Evolutionary conservation across 306 rosid species (phyloP).

Genomic region (Dryas octopetala): DNA sequence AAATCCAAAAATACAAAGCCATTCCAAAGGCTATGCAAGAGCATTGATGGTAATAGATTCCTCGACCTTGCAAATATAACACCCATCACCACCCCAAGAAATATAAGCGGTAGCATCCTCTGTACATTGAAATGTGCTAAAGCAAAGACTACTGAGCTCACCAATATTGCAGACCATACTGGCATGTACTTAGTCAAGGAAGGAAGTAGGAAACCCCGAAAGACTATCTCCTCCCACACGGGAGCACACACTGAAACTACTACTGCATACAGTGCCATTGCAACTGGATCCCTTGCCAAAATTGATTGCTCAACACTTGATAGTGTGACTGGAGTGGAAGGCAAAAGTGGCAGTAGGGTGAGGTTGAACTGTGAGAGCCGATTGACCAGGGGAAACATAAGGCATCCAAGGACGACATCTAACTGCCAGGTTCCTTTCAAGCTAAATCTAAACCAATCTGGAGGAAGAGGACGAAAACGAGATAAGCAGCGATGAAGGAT

Average conservation of each 20-base stretch:
- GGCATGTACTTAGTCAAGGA: conserved; percentile 96
- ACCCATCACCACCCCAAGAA: conserved; percentile 96
- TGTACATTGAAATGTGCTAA: conserved; percentile 89
- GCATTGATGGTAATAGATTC: conserved; percentile 87
- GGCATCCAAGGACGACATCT: conserved; percentile 85
- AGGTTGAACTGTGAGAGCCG: conserved; percentile 86
- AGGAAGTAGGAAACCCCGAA: conserved; percentile 91
- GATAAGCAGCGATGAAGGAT: conserved; percentile 79
- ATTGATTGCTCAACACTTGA: conserved; percentile 94
- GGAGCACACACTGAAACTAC: conserved; percentile 92
- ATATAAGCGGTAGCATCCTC: conserved; percentile 90
- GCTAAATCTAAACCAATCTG: conserved; percentile 90
- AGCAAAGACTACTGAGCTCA: conserved; percentile 88
- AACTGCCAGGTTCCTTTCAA: conserved; percentile 77
- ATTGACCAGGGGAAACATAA: conserved; percentile 84
- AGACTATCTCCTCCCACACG: conserved; percentile 95
- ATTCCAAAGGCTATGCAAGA: conserved; percentile 99
- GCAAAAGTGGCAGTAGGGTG: conserved; percentile 70
- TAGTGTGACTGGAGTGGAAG: conserved; percentile 71
- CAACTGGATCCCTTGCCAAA: conserved; percentile 85
- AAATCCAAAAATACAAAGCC: conserved; percentile 82
- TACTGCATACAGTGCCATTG: conserved; percentile 77
- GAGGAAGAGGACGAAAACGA: conserved; percentile 85
- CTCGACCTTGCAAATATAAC: conserved; percentile 75
- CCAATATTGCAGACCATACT: conserved; percentile 84